These are phyloP conservation scores for Phytophthora pistaciae DNA, from an alignment of 352 stramenopile species.

Conservation along the genomic window DNA sequence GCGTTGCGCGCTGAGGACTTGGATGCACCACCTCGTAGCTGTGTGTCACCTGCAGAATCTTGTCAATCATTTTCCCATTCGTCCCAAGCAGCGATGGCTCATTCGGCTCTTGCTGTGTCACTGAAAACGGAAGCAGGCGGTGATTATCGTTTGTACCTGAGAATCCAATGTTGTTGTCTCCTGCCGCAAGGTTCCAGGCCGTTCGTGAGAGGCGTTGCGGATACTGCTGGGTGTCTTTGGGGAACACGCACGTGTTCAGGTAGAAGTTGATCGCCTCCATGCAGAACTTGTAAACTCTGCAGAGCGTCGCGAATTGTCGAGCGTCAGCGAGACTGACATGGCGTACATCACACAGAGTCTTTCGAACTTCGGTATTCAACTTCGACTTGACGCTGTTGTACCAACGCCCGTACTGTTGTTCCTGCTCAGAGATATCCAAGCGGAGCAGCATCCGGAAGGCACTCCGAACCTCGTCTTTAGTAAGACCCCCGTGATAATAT, in stretches of 20 bases:
- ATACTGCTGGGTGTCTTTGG: constrained; percentile 83
- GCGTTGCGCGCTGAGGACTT: neutral
- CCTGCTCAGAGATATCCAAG: constrained; percentile 72
- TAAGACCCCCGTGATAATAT: constrained; percentile 88
- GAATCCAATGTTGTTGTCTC: constrained; percentile 76
- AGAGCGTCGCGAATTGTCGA: constrained; percentile 67
- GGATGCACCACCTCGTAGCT: constrained; percentile 44
- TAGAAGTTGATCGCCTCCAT: constrained; percentile 90
- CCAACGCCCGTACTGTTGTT: constrained; percentile 77
- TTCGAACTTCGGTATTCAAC: constrained; percentile 15
- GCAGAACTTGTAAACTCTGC: constrained; percentile 59
- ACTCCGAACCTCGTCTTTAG: constrained; percentile 51
- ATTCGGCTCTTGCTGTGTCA: constrained; percentile 68
- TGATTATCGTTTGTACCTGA: constrained; percentile 93
- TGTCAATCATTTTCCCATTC: constrained; percentile 91
- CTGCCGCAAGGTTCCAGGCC: constrained; percentile 85
- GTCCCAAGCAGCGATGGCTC: constrained; percentile 67
- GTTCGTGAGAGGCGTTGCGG: constrained; percentile 73
- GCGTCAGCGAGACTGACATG: constrained; percentile 85
- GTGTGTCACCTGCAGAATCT: constrained; percentile 52
- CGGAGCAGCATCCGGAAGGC: constrained; percentile 66
- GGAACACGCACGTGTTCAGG: constrained; percentile 86
- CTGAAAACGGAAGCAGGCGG: constrained; percentile 72
- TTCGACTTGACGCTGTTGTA: constrained; percentile 45
- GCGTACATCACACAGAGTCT: constrained; percentile 57